Base-by-base conservation (phyloP, 352 stramenopile genomes). In the Phytophthora cryptogea region DNA sequence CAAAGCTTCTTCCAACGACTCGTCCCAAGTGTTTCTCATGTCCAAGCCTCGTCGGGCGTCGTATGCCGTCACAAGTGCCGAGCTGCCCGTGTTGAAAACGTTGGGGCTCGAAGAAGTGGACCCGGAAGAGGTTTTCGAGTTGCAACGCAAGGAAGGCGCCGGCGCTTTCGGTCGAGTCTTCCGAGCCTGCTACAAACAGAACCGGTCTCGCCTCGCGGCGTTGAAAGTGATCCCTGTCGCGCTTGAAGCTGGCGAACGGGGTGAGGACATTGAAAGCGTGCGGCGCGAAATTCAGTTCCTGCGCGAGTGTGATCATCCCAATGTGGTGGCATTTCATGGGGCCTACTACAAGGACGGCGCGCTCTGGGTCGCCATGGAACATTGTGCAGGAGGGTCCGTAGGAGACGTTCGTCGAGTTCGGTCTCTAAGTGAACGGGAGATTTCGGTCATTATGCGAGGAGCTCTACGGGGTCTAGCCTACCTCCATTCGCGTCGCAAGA, bases 331-430 rank as follows among this genome's bases (percentile, higher is more conserved):
- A n/a, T 89, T 92, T 56, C 81, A 80, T 41, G 80, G 75, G 2
- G 83, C 83, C 16, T 92, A 88, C 72, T 92, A 90, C 70, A 88
- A 90, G 55, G 83, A 96, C 54, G 77, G 83, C 9, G 87, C 90
- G 45, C 67, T 94, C 9, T 96, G 88, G 83, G 78, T 96, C 16
- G 84, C 89, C 1, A 97, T 97, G 89, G 88, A 97, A 54, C 90
- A 93, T 64, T 96, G 88, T 50, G 88, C 76, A 10, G 86, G 89
- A 16, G 89, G 89, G 2, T 95, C 83, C 4, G 78, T 95, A 5
- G 82, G 79, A 45, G 87, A 96, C 33, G 69, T 96, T 26, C 75
- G 76, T 43, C 73, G 77, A 0, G 44, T 77, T 17, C 71, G 80
- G 0, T 27, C 53, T 0, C 50, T 96, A 8, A 67, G 49, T 32